A percentile compares a stretch with the other conserved stretches of the same genome.
These are phyloP conservation scores for Fibroporia radiculosa DNA, from an alignment of 768 basidiomycete species.

Conservation along the genomic window DNA sequence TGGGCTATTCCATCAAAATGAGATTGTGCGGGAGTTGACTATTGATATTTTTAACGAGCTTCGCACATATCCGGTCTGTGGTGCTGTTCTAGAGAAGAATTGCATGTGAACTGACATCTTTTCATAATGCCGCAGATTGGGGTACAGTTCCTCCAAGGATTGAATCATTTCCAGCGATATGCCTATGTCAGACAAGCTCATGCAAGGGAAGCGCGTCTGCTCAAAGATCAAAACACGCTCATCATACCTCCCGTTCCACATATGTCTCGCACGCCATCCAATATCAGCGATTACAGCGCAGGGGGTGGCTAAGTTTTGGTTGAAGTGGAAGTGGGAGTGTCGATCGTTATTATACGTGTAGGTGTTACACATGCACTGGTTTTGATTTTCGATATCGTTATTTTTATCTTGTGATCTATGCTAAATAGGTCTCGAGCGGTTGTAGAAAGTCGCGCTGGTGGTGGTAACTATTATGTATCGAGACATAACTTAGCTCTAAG, in stretches of 20 bases:
- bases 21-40: constrained; percentile 67
- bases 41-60: constrained; percentile 81
- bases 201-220: constrained; percentile 40
- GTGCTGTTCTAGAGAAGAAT: not conserved
- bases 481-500: too few relatives aligned
- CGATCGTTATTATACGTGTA: too few relatives aligned
- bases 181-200: constrained; percentile 82
- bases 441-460: too few relatives aligned
- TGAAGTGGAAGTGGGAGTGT: too few relatives aligned
- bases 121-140: constrained; percentile 60
- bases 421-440: too few relatives aligned
- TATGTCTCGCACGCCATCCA: constrained; percentile 34
- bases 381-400: too few relatives aligned
- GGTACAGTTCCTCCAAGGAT: constrained; percentile 60
- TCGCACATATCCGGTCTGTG: constrained; percentile 63
- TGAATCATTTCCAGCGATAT: constrained; percentile 87
- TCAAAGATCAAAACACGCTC: constrained; percentile 29
- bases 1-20: constrained; percentile 83
- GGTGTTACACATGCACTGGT: too few relatives aligned
- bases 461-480: too few relatives aligned
- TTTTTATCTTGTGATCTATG: too few relatives aligned
- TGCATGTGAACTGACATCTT: constrained; percentile 7
- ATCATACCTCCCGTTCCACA: constrained; percentile 23
- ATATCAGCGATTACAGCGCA: constrained; percentile 38
- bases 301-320: too few relatives aligned